Percentiles rank a stretch among this genome's conserved stretches.
These are phyloP conservation scores for Entomortierella lignicola DNA, from an alignment of 192 early-diverging fungal species.

Conservation along the genomic window DNA sequence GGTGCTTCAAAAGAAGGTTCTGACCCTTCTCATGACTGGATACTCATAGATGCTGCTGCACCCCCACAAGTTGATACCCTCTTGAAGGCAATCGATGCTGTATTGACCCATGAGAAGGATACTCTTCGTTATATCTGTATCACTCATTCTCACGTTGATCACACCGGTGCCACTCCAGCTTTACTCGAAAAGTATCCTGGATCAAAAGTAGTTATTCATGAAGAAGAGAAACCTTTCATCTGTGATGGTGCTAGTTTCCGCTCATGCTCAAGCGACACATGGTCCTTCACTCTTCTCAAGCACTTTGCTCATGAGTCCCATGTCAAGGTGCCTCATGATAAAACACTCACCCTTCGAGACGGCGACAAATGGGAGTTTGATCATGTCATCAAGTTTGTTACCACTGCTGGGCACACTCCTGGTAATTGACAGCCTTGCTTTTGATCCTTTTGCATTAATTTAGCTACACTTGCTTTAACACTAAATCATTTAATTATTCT, in stretches of 20 bases:
- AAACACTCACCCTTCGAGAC: conserved; percentile 25
- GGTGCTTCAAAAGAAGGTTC: conserved; percentile 16
- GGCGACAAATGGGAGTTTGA: conserved; percentile 55
- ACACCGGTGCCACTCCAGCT: conserved; percentile 39
- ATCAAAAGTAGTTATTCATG: conserved; percentile 46
- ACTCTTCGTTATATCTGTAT: conserved; percentile 48
- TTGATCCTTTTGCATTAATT: background rate
- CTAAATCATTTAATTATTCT: background rate
- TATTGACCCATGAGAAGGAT: conserved; percentile 40
- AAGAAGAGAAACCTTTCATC: conserved; percentile 45
- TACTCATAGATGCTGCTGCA: conserved; percentile 45
- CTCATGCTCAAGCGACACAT: conserved; percentile 25
- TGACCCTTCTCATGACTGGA: conserved; percentile 31
- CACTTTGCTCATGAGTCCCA: conserved; percentile 44
- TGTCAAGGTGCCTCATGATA: conserved; percentile 27
- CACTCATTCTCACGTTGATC: conserved; percentile 54
- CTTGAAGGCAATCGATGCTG: conserved; percentile 31
- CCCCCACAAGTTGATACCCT: conserved; percentile 34
- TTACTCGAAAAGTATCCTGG: conserved; percentile 48
- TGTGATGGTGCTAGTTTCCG: conserved; percentile 35
- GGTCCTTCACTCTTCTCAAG: conserved; percentile 38
- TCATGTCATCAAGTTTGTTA: conserved; percentile 48
- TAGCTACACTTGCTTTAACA: background rate
- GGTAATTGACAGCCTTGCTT: conserved; percentile 19
- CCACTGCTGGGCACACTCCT: conserved; percentile 48